Percentiles rank a stretch among this genome's conserved stretches.
Evolutionary conservation across 2,329 filamentous ascomycete genomes (phyloP).

Genomic region (Ophidiomyces ophidiicola): DNA sequence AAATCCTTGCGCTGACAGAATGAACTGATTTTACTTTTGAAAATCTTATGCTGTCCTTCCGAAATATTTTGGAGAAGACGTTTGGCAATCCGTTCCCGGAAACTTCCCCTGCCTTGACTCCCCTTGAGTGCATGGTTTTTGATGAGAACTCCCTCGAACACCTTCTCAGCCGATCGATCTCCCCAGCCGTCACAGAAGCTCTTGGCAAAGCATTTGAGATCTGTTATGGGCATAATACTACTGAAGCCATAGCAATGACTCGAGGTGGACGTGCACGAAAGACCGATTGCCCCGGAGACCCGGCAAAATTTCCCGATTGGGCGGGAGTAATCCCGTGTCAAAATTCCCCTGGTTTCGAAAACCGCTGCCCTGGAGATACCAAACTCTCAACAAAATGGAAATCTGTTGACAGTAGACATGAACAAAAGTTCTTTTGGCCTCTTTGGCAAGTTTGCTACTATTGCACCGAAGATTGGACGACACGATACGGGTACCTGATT

Average conservation of each 20-base stretch:
- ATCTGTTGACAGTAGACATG: neutral
- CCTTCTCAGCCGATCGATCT: conserved; percentile 7
- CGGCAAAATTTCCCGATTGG: conserved; percentile 16
- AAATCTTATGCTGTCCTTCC: conserved; percentile 10
- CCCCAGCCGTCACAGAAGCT: conserved; percentile 1
- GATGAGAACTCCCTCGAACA: conserved; percentile 13
- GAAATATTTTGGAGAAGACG: conserved; percentile 2
- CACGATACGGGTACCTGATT: conserved; percentile 12
- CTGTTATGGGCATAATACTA: neutral
- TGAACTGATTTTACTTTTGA: conserved; percentile 11
- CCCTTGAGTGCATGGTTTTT: conserved; percentile 9
- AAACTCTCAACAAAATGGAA: conserved; percentile 10
- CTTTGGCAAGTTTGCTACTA: conserved; percentile 5
- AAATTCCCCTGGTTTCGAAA: neutral
- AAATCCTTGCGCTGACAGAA: neutral
- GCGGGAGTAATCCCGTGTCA: neutral
- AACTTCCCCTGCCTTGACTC: neutral
- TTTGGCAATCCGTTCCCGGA: neutral
- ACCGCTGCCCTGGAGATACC: conserved; percentile 8
- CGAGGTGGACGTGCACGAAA: conserved; percentile 4
- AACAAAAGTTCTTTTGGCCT: neutral
- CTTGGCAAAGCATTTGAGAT: conserved; percentile 1
- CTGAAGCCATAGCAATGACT: conserved; percentile 8
- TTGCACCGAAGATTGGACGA: conserved; percentile 3
- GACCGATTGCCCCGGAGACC: no score